phyloP scores from a whole-genome alignment of 306 rosid genomes.

The Ochetophila trinervis region DNA sequence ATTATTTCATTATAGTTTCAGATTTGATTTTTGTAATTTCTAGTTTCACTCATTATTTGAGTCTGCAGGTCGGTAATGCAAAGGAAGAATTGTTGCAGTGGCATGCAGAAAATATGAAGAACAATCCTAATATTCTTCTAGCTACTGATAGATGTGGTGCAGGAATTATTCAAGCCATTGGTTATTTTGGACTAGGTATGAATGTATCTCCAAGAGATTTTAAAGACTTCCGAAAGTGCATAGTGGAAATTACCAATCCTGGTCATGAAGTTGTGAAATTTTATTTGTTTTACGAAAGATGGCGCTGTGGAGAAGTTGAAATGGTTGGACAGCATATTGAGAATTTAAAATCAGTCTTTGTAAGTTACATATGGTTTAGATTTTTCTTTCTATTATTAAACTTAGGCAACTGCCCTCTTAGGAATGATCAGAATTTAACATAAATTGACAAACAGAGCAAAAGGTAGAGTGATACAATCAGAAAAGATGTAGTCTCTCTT shows the following conservation, averaged over 20 bases:
- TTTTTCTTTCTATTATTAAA: background rate
- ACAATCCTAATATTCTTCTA: constrained; percentile 42
- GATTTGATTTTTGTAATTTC: constrained; percentile 13
- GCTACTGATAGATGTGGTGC: constrained; percentile 80
- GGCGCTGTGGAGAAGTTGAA: constrained; percentile 65
- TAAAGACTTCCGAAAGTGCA: constrained; percentile 30
- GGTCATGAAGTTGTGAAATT: constrained; percentile 58
- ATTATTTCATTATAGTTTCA: constrained; percentile 15
- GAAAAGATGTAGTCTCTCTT: too few species aligned
- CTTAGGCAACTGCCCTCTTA: background rate
- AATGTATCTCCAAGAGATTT: constrained; percentile 70
- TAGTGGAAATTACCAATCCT: constrained; percentile 31
- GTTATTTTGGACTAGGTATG: constrained; percentile 60
- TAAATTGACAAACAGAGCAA: too few species aligned
- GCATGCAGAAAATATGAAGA: constrained; percentile 50
- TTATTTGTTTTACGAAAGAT: constrained; percentile 65
- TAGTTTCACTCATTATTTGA: background rate
- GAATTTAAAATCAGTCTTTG: constrained; percentile 46
- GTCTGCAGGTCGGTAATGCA: constrained; percentile 65
- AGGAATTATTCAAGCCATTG: constrained; percentile 75
- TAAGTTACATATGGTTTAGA: constrained; percentile 37
- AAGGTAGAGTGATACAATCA: too few species aligned
- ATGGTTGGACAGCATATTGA: constrained; percentile 44
- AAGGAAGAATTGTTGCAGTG: constrained; percentile 72
- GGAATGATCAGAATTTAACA: too few species aligned